These are phyloP conservation scores for Suhomyces sp. DNA, from an alignment of 805 yeast genomes.

Conservation along the genomic window DNA sequence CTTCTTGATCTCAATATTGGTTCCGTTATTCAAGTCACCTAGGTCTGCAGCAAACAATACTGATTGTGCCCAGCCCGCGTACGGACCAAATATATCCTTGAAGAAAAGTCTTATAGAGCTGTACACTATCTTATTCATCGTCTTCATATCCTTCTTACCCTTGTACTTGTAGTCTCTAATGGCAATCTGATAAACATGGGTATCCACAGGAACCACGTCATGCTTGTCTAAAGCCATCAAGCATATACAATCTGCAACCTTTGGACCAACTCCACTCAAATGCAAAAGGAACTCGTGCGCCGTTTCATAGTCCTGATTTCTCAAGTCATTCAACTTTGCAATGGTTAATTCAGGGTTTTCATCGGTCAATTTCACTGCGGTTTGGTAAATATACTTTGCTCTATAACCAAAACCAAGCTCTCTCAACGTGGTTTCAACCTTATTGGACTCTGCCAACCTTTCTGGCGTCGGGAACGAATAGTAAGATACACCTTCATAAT, in stretches of 20 bases:
- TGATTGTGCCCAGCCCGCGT: slow-evolving; percentile 99
- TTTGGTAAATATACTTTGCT: slow-evolving; percentile 80
- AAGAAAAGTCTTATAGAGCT: slow-evolving; percentile 59
- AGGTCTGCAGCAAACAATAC: slow-evolving; percentile 86
- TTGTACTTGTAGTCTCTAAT: slow-evolving; percentile 71
- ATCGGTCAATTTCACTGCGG: slow-evolving; percentile 59
- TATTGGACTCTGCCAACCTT: slow-evolving; percentile 35
- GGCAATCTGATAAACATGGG: slow-evolving; percentile 91
- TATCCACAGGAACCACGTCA: slow-evolving; percentile 90
- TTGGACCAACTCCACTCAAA: slow-evolving; percentile 92
- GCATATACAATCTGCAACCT: slow-evolving; percentile 96
- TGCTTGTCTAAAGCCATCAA: slow-evolving; percentile 87
- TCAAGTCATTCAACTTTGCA: slow-evolving; percentile 40
- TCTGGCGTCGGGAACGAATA: slow-evolving; percentile 75
- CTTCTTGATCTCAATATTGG: slow-evolving; percentile 30
- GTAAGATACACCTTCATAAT: slow-evolving; percentile 53
- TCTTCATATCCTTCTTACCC: slow-evolving; percentile 38
- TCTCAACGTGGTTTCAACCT: slow-evolving; percentile 44
- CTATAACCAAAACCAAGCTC: slow-evolving; percentile 81
- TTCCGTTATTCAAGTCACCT: slow-evolving; percentile 66
- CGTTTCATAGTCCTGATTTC: slow-evolving; percentile 47
- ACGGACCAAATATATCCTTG: slow-evolving; percentile 74
- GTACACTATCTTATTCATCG: slow-evolving; percentile 53
- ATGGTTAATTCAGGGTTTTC: slow-evolving; percentile 36
- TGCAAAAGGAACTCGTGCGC: slow-evolving; percentile 60